These are phyloP conservation scores for Bipolaris zeicola DNA, from an alignment of 2,329 filamentous ascomycete species.

Conservation along the genomic window DNA sequence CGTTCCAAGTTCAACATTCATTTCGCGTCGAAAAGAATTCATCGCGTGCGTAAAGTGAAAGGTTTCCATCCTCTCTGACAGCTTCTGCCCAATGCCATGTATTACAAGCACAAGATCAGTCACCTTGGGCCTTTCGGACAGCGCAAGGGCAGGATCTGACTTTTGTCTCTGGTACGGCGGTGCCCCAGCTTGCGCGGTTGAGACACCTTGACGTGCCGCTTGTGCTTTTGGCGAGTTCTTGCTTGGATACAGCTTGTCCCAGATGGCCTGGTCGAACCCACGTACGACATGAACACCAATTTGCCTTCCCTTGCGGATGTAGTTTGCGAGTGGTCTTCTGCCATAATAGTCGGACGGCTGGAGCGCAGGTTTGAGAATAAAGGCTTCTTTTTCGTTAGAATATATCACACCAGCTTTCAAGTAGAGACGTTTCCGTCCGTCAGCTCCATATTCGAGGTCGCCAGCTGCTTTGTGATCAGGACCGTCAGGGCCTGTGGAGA, in stretches of 20 bases:
- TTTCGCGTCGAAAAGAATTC: conserved; percentile 82
- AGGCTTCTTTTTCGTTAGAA: conserved; percentile 75
- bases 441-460: conserved; percentile 48
- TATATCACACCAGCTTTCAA: conserved; percentile 84
- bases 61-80: conserved; percentile 91
- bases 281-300: conserved; percentile 88
- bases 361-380: conserved; percentile 83
- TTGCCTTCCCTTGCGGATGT: conserved; percentile 78
- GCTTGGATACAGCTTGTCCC: conserved; percentile 73
- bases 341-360: conserved; percentile 86
- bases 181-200: conserved; percentile 52
- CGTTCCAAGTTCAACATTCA: conserved; percentile 82
- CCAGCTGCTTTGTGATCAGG: conserved; percentile 57
- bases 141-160: conserved; percentile 65
- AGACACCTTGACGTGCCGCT: conserved; percentile 54
- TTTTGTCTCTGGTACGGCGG: conserved; percentile 49
- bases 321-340: conserved; percentile 76
- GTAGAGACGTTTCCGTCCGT: conserved; percentile 64
- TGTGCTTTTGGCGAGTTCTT: conserved; percentile 49
- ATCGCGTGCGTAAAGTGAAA: conserved; percentile 98
- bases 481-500: conserved; percentile 53
- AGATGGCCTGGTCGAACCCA: conserved; percentile 79
- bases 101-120: conserved; percentile 89
- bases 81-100: conserved; percentile 95
- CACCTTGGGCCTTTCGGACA: conserved; percentile 70